A percentile compares a stretch with the other conserved stretches of the same genome.
Conservation (phyloP, 176 grass and related monocot genomes). For the Oryza officinalis region DNA sequence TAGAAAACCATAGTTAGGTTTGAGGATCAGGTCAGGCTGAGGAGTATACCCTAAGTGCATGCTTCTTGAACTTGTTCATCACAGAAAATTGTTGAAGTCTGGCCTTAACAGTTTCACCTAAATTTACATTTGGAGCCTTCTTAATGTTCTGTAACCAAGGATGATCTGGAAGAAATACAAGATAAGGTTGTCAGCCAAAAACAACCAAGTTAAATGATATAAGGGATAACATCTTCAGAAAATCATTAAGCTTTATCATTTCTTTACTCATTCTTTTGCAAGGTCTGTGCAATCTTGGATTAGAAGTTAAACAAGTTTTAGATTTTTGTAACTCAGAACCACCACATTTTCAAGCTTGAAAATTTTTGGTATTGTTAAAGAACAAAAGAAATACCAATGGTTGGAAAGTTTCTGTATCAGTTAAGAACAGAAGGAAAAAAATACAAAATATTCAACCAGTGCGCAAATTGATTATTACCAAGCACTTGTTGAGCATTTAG, state of each 20-base stretch:
- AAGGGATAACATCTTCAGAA: conserved; percentile 1
- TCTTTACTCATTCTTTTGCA: not conserved
- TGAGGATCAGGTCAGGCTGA: conserved; percentile 34
- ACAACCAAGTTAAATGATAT: not conserved
- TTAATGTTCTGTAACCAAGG: conserved; percentile 92
- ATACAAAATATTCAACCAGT: conserved; percentile 12
- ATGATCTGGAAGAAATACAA: conserved; percentile 64
- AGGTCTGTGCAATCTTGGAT: not conserved
- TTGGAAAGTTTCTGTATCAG: not conserved
- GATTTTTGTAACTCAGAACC: not conserved
- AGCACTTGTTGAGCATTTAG: conserved; percentile 89
- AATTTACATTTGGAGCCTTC: conserved; percentile 95
- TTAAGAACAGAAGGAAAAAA: conserved; percentile 7
- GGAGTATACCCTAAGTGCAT: conserved; percentile 67
- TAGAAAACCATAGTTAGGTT: conserved; percentile 7
- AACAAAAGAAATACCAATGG: conserved; percentile 1
- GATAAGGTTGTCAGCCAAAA: conserved; percentile 14
- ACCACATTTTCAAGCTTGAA: not conserved
- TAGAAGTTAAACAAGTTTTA: not conserved
- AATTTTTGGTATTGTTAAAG: not conserved
- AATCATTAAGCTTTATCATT: not conserved
- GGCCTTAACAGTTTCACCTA: conserved; percentile 86
- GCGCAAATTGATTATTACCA: conserved; percentile 47
- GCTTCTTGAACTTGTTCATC: conserved; percentile 98
- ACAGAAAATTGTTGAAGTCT: conserved; percentile 96